These are phyloP conservation scores for Arabis hirsuta DNA, from an alignment of 345 rosid genomes.

Conservation along the genomic window DNA sequence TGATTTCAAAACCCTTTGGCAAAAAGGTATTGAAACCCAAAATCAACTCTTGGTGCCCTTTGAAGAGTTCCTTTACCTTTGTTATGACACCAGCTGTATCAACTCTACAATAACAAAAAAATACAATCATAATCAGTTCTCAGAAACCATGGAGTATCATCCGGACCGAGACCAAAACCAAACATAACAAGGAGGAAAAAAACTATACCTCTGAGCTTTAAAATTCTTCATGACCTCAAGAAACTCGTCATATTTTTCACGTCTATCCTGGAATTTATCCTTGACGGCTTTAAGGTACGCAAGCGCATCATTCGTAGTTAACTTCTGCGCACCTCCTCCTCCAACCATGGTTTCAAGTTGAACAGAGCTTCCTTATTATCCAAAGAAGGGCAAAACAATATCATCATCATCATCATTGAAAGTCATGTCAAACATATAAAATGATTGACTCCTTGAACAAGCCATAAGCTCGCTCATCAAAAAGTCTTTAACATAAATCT, in stretches of 20 bases:
- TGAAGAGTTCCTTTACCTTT: constrained; percentile 85
- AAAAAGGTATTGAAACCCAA: constrained; percentile 93
- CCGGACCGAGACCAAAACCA: constrained; percentile 13
- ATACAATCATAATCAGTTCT: neutral
- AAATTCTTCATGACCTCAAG: constrained; percentile 95
- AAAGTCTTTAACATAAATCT: neutral
- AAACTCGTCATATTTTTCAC: constrained; percentile 80
- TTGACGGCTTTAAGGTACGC: constrained; percentile 90
- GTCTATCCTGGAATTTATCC: constrained; percentile 71
- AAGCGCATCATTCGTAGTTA: constrained; percentile 83
- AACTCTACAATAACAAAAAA: constrained; percentile 48
- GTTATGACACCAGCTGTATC: constrained; percentile 88
- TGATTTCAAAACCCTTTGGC: constrained; percentile 90
- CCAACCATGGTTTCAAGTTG: constrained; percentile 55
- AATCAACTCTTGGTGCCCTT: constrained; percentile 79
- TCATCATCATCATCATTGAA: neutral
- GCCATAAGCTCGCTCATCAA: neutral
- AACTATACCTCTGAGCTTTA: constrained; percentile 74
- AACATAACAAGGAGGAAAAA: neutral
- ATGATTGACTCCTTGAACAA: neutral
- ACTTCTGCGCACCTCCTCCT: constrained; percentile 59
- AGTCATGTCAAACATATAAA: neutral
- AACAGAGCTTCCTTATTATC: constrained; percentile 55
- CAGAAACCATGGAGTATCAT: neutral
- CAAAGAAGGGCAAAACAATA: constrained; percentile 1